Evolutionary conservation across 2,329 filamentous ascomycete genomes (phyloP).

Genomic region (Penicillium sp.): DNA sequence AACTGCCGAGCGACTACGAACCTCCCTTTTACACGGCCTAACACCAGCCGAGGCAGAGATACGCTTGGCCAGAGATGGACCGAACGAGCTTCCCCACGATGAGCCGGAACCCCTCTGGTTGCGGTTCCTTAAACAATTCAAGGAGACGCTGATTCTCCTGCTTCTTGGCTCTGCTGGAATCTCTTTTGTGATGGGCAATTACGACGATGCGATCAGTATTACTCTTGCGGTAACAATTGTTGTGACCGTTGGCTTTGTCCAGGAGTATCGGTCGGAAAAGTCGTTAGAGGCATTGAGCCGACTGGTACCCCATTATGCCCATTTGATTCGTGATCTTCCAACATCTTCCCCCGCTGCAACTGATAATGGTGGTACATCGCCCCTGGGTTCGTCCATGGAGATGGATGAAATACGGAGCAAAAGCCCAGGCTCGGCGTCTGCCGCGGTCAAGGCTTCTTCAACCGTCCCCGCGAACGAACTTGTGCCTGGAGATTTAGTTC

Average conservation of each 20-base stretch:
- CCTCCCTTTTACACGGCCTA: slow-evolving; percentile 74
- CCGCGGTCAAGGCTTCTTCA: slow-evolving; percentile 64
- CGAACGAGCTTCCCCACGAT: slow-evolving; percentile 91
- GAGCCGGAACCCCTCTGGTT: slow-evolving; percentile 90
- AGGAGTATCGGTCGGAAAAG: slow-evolving; percentile 96
- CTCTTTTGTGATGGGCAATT: slow-evolving; percentile 83
- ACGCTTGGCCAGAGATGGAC: slow-evolving; percentile 69
- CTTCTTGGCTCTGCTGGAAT: slow-evolving; percentile 78
- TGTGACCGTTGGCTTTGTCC: slow-evolving; percentile 87
- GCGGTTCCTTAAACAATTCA: slow-evolving; percentile 91
- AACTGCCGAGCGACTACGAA: slow-evolving; percentile 66
- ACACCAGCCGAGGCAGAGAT: slow-evolving; percentile 70
- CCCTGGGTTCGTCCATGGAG: slow-evolving; percentile 28
- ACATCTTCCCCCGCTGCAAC: slow-evolving; percentile 15
- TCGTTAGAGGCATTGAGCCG: slow-evolving; percentile 91
- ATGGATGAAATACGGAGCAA: slow-evolving; percentile 42
- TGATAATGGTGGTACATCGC: slow-evolving; percentile 16
- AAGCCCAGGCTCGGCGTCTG: slow-evolving; percentile 48
- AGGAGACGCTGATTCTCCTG: slow-evolving; percentile 88
- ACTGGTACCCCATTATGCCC: slow-evolving; percentile 87
- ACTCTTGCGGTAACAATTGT: slow-evolving; percentile 94
- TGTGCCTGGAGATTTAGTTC: slow-evolving; percentile 82
- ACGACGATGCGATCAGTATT: slow-evolving; percentile 91
- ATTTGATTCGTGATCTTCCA: slow-evolving; percentile 64
- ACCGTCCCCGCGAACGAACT: slow-evolving; percentile 81